Base-by-base conservation (phyloP, 2,329 filamentous ascomycete genomes). In the Claviceps arundinis region DNA sequence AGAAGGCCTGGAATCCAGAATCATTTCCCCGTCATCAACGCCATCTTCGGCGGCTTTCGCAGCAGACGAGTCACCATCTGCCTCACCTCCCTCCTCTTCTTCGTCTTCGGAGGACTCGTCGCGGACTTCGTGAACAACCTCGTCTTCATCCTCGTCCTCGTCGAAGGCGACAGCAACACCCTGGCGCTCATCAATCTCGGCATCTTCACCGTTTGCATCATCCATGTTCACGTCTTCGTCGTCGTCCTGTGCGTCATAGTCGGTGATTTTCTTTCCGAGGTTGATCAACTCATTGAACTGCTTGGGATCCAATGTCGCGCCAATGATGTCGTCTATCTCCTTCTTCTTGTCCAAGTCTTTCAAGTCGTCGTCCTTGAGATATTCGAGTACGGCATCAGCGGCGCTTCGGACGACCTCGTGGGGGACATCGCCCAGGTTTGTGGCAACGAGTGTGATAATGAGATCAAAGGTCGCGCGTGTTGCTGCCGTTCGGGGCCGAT, bases 291-390 rank as follows among this genome's bases (percentile, higher is more conserved):
- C 91, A 64, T 97, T 97, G 73, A 97, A 98, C 66, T 95, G 85
- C 65, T 96, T 95, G 1, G 88, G 80, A 48, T 77, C 84, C 73
- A 96, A 80, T 0, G 82, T 82, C 38, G 78, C 78, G n/a, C 91
- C 93, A 43, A 98, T 69, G 54, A 97, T 82, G 58, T 97, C 93
- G 61, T 98, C 93, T 44, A 97, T 82, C 66, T 96, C 89, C 70
- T 90, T 95, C 74, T 98, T 98, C 75, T 94, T 96, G 66, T 98
- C 93, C 55, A 95, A 87, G 65, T 98, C 93, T 68, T 97, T 97
- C 72, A 96, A 74, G 56, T 90, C 86, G 56, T 96, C 90, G 60
- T 97, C 90, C 68, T 98, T 98, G 45, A 98, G 73, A 56, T 85
- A 89, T 65, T 98, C 93, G 50, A 98, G 68, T 2, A 90, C 83